Conservation (phyloP, 2,329 filamentous ascomycete species). For the Aciculosporium take region DNA sequence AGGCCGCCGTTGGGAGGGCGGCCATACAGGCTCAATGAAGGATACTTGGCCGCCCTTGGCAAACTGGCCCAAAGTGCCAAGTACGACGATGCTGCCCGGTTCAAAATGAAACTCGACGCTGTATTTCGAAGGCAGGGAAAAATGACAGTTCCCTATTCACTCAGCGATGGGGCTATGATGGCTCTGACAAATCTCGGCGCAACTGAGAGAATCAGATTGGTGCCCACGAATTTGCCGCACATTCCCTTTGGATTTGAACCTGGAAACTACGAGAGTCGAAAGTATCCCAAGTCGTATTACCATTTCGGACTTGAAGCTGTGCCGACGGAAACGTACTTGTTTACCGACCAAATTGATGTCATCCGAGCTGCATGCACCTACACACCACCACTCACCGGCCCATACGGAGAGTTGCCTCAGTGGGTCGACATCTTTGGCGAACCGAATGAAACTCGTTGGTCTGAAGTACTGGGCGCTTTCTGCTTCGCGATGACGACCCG, state of each 20-base stretch:
- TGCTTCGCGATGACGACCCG: constrained; percentile 48
- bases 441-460: constrained; percentile 46
- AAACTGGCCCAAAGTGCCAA: constrained; percentile 41
- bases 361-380: constrained; percentile 20
- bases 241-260: constrained; percentile 59
- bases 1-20: constrained; percentile 42
- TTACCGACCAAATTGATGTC: constrained; percentile 34
- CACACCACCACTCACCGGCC: constrained; percentile 28
- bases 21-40: constrained; percentile 48
- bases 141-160: constrained; percentile 38
- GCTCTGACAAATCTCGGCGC: constrained; percentile 52
- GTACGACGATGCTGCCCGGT: constrained; percentile 41
- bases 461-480: constrained; percentile 46
- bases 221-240: constrained; percentile 39
- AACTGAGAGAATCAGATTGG: constrained; percentile 38
- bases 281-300: constrained; percentile 50
- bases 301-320: constrained; percentile 47
- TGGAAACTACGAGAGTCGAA: constrained; percentile 55
- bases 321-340: constrained; percentile 50
- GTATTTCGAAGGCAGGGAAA: constrained; percentile 30
- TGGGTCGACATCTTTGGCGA: constrained; percentile 59
- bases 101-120: constrained; percentile 46
- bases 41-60: constrained; percentile 40
- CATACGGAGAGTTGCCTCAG: constrained; percentile 43
- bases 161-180: constrained; percentile 52